These are phyloP conservation scores for Pleurotus pulmonarius DNA, from an alignment of 768 basidiomycete genomes.

Conservation along the genomic window DNA sequence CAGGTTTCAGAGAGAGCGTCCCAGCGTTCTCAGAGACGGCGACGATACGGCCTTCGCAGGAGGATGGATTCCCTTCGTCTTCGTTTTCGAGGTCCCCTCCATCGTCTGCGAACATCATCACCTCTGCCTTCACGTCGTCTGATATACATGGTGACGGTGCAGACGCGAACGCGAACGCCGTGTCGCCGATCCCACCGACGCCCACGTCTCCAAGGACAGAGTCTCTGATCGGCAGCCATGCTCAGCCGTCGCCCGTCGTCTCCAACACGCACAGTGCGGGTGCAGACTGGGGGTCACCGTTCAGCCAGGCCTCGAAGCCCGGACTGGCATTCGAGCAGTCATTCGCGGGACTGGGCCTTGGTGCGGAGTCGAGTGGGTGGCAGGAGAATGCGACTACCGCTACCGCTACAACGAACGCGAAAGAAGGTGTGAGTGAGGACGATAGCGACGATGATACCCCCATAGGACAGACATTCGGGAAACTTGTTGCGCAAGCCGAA, in stretches of 20 bases:
- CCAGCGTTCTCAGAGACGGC: conserved; percentile 38
- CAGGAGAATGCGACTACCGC: conserved; percentile 32
- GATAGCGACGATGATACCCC: conserved; percentile 71
- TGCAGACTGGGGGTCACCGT: conserved; percentile 22
- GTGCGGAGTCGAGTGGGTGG: conserved; percentile 44
- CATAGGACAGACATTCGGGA: conserved; percentile 43
- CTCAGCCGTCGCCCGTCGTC: conserved; percentile 24
- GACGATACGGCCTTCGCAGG: conserved; percentile 35
- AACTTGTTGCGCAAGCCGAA: conserved; percentile 1
- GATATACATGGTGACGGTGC: too few species aligned
- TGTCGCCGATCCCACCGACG: conserved; percentile 16
- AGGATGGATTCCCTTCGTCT: conserved; percentile 16
- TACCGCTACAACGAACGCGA: background rate
- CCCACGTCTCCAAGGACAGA: conserved; percentile 5
- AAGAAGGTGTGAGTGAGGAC: conserved; percentile 30
- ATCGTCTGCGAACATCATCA: conserved; percentile 11
- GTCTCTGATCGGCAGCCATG: conserved; percentile 13
- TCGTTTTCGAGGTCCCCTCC: conserved; percentile 11
- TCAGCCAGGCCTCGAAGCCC: conserved; percentile 21
- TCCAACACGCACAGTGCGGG: conserved; percentile 11
- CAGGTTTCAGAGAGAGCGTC: conserved; percentile 56
- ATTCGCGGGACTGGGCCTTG: conserved; percentile 33
- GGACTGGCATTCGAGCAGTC: conserved; percentile 26
- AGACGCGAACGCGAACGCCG: conserved; percentile 20
- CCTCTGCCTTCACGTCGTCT: background rate